These are phyloP conservation scores for Entomortierella parvispora DNA, from an alignment of 192 early-diverging fungal genomes.

Conservation along the genomic window DNA sequence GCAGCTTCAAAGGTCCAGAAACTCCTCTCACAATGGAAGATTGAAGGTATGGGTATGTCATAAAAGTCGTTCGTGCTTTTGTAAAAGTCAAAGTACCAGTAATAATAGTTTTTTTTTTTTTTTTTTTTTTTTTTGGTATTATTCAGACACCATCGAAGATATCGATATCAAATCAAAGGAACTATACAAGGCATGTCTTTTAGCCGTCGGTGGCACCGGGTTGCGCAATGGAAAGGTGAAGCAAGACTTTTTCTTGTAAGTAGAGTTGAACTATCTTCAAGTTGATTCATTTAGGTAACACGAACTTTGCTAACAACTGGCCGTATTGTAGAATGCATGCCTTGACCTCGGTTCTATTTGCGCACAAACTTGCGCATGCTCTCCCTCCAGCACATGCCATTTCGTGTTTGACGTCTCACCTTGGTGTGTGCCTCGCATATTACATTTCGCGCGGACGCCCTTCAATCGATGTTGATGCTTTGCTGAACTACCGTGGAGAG, in stretches of 20 bases:
- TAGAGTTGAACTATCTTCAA: not conserved
- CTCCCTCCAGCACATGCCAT: conserved; percentile 54
- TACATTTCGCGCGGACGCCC: conserved; percentile 60
- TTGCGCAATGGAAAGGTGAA: conserved; percentile 53
- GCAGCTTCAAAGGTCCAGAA: conserved; percentile 26
- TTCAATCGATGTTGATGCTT: conserved; percentile 37
- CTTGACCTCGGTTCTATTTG: conserved; percentile 62
- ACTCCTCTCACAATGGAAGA: conserved; percentile 54
- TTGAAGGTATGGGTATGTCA: conserved; percentile 16
- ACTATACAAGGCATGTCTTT: conserved; percentile 40
- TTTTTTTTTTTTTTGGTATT: not conserved
- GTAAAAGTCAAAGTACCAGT: not conserved
- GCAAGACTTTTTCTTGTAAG: conserved; percentile 56
- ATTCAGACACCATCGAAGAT: conserved; percentile 25
- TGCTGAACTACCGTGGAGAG: conserved; percentile 29
- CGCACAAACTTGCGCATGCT: conserved; percentile 53
- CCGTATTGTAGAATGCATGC: conserved; percentile 53
- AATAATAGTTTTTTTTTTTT: not conserved
- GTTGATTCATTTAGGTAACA: too few relatives aligned
- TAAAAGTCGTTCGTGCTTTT: not conserved
- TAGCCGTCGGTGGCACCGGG: conserved; percentile 49
- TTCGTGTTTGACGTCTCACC: conserved; percentile 55
- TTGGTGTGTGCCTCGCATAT: conserved; percentile 25
- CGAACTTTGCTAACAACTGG: not conserved
- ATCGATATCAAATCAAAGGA: conserved; percentile 54